Base-by-base conservation (phyloP, 345 rosid genomes). In the Draba incana region DNA sequence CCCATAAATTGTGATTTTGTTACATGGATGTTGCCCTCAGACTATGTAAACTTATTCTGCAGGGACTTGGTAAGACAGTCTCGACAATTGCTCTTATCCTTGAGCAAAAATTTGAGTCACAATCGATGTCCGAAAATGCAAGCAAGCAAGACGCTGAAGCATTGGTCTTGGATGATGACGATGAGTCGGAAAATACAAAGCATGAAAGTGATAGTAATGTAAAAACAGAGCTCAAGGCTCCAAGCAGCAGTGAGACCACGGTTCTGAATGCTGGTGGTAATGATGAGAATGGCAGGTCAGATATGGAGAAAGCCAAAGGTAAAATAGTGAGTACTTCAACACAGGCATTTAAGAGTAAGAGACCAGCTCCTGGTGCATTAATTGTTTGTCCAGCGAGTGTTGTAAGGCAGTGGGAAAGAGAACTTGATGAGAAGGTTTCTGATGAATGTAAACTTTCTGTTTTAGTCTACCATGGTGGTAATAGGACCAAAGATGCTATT, bases 61-160 rank as follows among this genome's bases (percentile, higher is more conserved):
- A 94, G 99, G 98, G 98, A 45, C 98, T 94, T 78, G 99, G 99
- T 78, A 94, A 94, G 87, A 94, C 99, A 33, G 79, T 94, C 70
- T 91, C 98, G 35, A 79, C 80, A 72, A 91, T 94, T 83, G 96
- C 99, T 64, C 99, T 94, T 70, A 76, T 91, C 78, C 93, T 82
- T 77, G 81, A 83, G 90, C 92, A 88, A 68, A 89, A 74, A 81
- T 66, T 49, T 31, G 83, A 84, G 81, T 65, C 84, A 71, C 82
- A 83, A 67, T 37, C 86, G 15, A 91, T 83, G 64, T 59, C 90
- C 12, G 82, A 83, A 77, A 79, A 70, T 27, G 50, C 69, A 44
- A 64, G 70, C 62, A 74, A 80, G 71, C 70, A 57, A 52, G 81
- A 83, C 79, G 63, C 93, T 63, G 97, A 87, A 79, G 88, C 94